Evolutionary conservation across 805 yeast species (phyloP), one percentile per base, ranked within the genome.

Genomic region (Pichia pseudocactophila): DNA sequence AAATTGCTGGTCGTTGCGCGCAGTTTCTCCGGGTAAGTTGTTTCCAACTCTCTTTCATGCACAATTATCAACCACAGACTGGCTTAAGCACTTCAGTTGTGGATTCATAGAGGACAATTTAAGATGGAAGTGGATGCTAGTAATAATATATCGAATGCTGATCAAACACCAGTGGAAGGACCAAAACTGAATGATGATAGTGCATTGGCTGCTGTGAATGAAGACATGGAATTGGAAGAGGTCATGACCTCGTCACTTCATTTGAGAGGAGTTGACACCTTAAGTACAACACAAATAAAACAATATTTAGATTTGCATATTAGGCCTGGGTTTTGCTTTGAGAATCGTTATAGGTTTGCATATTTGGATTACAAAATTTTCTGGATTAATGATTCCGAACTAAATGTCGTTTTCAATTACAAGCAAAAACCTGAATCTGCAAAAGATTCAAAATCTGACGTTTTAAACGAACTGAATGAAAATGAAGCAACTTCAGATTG

Each of bases 311-410:
- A 73, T 42, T 59, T 62, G 41, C 69, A 70, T 51, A 45, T 69
- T 17, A 63, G 58, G 50, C 66, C 66, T 7, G 58, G 54, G 27
- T 51, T 53, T 25, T 50, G 51, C 7, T 63, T 56, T 40, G 52
- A 49, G n/a, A 55, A 47, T 18, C 47, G 56, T 22, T 61, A 61
- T 2, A 40, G 56, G 30, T 62, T 47, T 38, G 53, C 53, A 4
- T 50, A 46, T 36, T 54, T 57, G 40, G 49, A 54, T 19, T 75
- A 69, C 55, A 60, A 63, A 25, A 57, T 80, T 22, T 77, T 80
- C 52, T 81, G 89, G 89, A 69, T 81, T 32, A 75, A 81, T 54
- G 89, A 81, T 55, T 53, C 73, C 16, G 64, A 76, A 2, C 68
- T 80, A 30, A 77, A 75, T 47, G 53, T 78, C n/a, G 73, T 69